Evolutionary conservation across 352 stramenopile genomes (phyloP).

Genomic region (Phytophthora sp.): DNA sequence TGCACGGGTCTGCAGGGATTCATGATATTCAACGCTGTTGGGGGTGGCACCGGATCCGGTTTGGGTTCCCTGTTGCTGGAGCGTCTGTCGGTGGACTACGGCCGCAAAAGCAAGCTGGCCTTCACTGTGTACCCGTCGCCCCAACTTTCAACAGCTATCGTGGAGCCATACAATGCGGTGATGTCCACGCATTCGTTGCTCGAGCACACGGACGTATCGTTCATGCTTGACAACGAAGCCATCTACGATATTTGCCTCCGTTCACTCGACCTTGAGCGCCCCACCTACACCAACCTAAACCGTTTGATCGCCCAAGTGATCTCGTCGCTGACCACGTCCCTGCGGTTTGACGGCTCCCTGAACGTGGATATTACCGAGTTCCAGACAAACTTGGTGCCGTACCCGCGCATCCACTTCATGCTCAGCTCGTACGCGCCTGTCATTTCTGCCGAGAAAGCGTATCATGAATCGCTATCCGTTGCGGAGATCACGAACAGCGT

Average conservation of each 20-base stretch:
- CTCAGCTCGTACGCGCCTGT: constrained; percentile 97
- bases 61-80: background rate
- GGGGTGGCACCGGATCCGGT: constrained; percentile 6
- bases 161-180: constrained; percentile 4
- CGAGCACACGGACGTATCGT: background rate
- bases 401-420: constrained; percentile 99
- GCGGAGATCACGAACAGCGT: constrained; percentile 98
- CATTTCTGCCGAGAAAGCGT: constrained; percentile 92
- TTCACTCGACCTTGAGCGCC: constrained; percentile 78
- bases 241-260: background rate
- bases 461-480: constrained; percentile 97
- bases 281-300: constrained; percentile 99
- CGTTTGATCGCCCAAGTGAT: constrained; percentile 96
- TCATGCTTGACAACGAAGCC: constrained; percentile 1
- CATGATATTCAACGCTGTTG: too few relatives aligned
- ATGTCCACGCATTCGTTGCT: constrained; percentile 2
- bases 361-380: constrained; percentile 99
- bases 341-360: constrained; percentile 97
- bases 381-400: constrained; percentile 99
- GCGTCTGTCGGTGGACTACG: too few relatives aligned
- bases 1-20: constrained; percentile 97
- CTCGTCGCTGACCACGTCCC: constrained; percentile 89
- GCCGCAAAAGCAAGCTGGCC: constrained; percentile 4
- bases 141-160: background rate
- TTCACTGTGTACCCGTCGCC: constrained; percentile 1